A percentile compares a stretch with the other conserved stretches of the same genome.
phyloP scores from a whole-genome alignment of 2,329 filamentous ascomycete genomes.

The Pochonia chlamydosporia region DNA sequence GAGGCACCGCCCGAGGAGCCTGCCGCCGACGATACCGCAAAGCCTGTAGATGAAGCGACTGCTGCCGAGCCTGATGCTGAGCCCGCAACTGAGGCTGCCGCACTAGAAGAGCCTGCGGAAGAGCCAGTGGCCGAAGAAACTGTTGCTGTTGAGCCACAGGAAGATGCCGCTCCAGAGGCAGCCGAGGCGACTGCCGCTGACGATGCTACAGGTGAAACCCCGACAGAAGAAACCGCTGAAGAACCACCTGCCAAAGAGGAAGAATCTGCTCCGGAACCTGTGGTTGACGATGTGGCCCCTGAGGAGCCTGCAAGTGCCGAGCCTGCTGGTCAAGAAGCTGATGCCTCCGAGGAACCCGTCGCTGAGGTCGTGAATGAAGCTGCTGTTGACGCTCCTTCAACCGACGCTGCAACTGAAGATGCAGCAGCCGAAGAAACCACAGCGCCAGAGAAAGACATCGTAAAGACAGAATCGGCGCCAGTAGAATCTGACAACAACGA shows the following conservation, averaged over 20 bases:
- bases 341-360: background rate
- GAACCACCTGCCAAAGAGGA: background rate
- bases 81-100: background rate
- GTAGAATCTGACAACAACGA: background rate
- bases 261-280: background rate
- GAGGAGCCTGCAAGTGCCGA: background rate
- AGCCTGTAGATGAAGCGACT: no score
- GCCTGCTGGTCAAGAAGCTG: background rate
- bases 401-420: background rate
- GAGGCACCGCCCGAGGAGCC: background rate
- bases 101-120: background rate
- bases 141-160: no score
- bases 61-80: no score
- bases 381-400: background rate
- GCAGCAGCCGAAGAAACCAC: background rate
- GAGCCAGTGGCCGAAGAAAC: background rate
- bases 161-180: no score
- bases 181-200: no score
- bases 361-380: background rate
- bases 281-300: background rate
- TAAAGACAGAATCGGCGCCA: background rate
- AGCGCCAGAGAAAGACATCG: background rate
- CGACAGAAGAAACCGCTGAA: background rate
- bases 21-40: no score
- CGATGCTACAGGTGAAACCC: no score